A percentile compares a stretch with the other conserved stretches of the same genome.
Conservation (phyloP, 352 stramenopile genomes). For the Thalassiosira mediterranea region DNA sequence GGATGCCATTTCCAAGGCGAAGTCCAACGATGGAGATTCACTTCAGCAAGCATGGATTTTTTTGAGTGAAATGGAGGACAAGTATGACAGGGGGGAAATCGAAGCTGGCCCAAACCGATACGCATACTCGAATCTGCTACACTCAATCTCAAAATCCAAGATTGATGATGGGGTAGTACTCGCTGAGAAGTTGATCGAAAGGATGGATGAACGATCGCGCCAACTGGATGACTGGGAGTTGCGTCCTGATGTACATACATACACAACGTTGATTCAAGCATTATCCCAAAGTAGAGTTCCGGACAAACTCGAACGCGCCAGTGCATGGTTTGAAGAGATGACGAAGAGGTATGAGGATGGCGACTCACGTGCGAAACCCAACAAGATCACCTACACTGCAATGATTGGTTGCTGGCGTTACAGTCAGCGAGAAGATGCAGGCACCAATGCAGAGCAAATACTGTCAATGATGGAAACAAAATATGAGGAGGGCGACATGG, state of each 20-base stretch:
- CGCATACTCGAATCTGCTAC: conserved; percentile 42
- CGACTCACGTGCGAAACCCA: conserved; percentile 30
- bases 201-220: conserved; percentile 38
- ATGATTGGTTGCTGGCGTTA: conserved; percentile 45
- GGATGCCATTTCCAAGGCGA: conserved; percentile 40
- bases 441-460: conserved; percentile 30
- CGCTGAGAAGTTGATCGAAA: conserved; percentile 41
- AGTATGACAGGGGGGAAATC: conserved; percentile 20
- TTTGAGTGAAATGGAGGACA: conserved; percentile 44
- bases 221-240: conserved; percentile 36
- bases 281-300: conserved; percentile 15
- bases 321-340: conserved; percentile 49
- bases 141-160: conserved; percentile 28
- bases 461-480: conserved; percentile 36
- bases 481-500: conserved; percentile 32
- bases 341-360: conserved; percentile 22
- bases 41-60: conserved; percentile 15
- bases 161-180: conserved; percentile 16
- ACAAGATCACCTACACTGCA: conserved; percentile 46
- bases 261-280: conserved; percentile 37
- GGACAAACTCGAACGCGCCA: conserved; percentile 13
- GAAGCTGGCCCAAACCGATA: conserved; percentile 35
- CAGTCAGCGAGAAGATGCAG: conserved; percentile 25
- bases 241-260: conserved; percentile 32
- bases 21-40: conserved; percentile 12